Evolutionary conservation across 495 filamentous ascomycete genomes (phyloP), one percentile per base, ranked within the genome.

Genomic region (Xylaria cubensis): DNA sequence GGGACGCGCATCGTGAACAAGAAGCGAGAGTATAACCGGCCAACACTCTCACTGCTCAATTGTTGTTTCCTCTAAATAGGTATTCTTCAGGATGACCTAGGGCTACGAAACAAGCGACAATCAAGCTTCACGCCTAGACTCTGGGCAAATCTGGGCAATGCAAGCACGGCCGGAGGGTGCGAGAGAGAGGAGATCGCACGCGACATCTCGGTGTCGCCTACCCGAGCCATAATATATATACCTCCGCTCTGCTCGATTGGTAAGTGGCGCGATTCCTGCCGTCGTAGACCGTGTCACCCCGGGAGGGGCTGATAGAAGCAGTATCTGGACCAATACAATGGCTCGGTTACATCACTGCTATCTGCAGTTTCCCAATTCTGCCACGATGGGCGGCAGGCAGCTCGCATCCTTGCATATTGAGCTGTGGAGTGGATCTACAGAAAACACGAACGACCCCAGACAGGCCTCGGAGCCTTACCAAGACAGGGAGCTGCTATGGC

Each of bases 1-100:
- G 70, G 50, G 77, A 64, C 74, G 66, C 74, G 76, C 82, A 84
- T 83, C 26, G 65, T 77, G 72, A 46, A 59, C 26, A 10, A 44
- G 65, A 68, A 44, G 50, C 21, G 8, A 32, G 26, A 10, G 44
- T 19, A n/a, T 41, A 69, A 56, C 15, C 12, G 36, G 32, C 50
- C 61, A 64, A 44, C 34, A 50, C 65, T 29, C 36, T 34, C 34
- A 24, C 67, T 10, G 1, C 48, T 51, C 46, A 51, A 71, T 39
- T 39, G 29, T 15, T 46, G 55, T 32, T 48, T 67, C 50, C 34
- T 53, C 42, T 50, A 42, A 24, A 39, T 7, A 39, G 36, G 2
- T 42, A 48, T 9, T 29, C 15, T 36, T 17, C 0, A 61, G 19
- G 55, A 50, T 50, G 24, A 41, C 68, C 53, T 21, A 29, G 68